Evolutionary conservation across 345 rosid species (phyloP).

Genomic region (Heritiera fomes): DNA sequence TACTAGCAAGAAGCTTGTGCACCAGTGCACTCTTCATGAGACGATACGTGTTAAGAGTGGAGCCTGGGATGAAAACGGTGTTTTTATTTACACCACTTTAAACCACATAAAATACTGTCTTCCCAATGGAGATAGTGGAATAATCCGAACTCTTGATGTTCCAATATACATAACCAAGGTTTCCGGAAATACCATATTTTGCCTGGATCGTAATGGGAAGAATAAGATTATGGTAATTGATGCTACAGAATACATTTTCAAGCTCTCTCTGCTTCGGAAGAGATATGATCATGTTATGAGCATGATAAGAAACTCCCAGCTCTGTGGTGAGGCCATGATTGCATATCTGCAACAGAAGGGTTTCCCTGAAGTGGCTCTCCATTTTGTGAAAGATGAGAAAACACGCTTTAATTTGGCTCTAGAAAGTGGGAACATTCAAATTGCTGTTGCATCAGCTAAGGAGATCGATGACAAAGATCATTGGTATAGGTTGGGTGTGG

Average conservation of each 20-base stretch:
- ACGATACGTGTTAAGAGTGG: slow-evolving; percentile 93
- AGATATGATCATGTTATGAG: slow-evolving; percentile 88
- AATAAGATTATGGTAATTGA: slow-evolving; percentile 64
- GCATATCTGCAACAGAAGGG: slow-evolving; percentile 97
- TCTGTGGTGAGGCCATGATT: slow-evolving; percentile 96
- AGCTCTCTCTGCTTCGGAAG: slow-evolving; percentile 74
- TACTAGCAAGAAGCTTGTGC: slow-evolving; percentile 82
- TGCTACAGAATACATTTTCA: slow-evolving; percentile 89
- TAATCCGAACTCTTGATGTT: slow-evolving; percentile 78
- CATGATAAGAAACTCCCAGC: slow-evolving; percentile 93
- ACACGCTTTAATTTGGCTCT: slow-evolving; percentile 91
- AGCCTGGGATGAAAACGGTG: slow-evolving; percentile 95
- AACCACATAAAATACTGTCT: slow-evolving; percentile 93
- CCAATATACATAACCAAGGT: slow-evolving; percentile 87
- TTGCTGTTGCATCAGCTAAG: slow-evolving; percentile 96
- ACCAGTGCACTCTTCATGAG: slow-evolving; percentile 87
- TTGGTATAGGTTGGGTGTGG: slow-evolving; percentile 91
- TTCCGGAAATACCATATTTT: slow-evolving; percentile 61
- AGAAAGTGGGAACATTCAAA: slow-evolving; percentile 92
- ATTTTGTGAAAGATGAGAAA: slow-evolving; percentile 94
- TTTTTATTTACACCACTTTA: slow-evolving; percentile 83
- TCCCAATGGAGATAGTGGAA: slow-evolving; percentile 91
- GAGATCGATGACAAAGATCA: slow-evolving; percentile 91
- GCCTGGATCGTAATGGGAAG: slow-evolving; percentile 91
- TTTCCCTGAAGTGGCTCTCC: slow-evolving; percentile 97